These are phyloP conservation scores for Aspergillus ostianus DNA, from an alignment of 495 filamentous ascomycete species.

Conservation along the genomic window DNA sequence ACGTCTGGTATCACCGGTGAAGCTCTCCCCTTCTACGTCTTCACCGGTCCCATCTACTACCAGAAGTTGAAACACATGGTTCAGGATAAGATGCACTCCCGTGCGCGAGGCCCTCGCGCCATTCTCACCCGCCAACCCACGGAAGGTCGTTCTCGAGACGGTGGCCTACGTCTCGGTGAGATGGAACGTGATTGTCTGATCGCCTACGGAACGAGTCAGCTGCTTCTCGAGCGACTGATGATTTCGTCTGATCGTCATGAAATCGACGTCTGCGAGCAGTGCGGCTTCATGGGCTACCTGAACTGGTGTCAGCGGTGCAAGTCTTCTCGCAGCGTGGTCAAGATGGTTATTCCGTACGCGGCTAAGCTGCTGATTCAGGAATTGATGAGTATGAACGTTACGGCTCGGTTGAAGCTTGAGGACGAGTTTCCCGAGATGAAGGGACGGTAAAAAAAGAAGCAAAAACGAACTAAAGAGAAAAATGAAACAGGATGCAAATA, in stretches of 20 bases:
- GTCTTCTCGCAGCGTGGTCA: slow-evolving; percentile 72
- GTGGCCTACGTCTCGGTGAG: slow-evolving; percentile 91
- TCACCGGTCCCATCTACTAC: slow-evolving; percentile 98
- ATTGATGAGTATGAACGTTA: slow-evolving; percentile 95
- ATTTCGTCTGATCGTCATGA: slow-evolving; percentile 83
- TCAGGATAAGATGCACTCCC: slow-evolving; percentile 98
- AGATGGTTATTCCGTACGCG: slow-evolving; percentile 98
- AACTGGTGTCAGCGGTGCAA: slow-evolving; percentile 91
- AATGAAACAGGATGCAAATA: not conserved
- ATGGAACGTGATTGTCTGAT: slow-evolving; percentile 99
- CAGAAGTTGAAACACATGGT: slow-evolving; percentile 99
- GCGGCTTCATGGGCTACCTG: slow-evolving; percentile 91
- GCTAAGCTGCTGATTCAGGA: slow-evolving; percentile 97
- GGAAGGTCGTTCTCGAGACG: slow-evolving; percentile 88
- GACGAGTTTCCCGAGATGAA: slow-evolving; percentile 78
- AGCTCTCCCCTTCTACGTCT: slow-evolving; percentile 90
- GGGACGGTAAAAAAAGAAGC: slow-evolving; percentile 29
- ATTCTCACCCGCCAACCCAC: slow-evolving; percentile 95
- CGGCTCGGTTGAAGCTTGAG: slow-evolving; percentile 77
- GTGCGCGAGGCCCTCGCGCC: slow-evolving; percentile 82
- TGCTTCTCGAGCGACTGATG: slow-evolving; percentile 94
- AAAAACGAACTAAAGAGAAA: not conserved
- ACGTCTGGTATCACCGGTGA: slow-evolving; percentile 95
- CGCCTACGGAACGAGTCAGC: slow-evolving; percentile 88
- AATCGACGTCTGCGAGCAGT: slow-evolving; percentile 88